phyloP scores from a whole-genome alignment of 441 rosid species.

The Croton setiger region DNA sequence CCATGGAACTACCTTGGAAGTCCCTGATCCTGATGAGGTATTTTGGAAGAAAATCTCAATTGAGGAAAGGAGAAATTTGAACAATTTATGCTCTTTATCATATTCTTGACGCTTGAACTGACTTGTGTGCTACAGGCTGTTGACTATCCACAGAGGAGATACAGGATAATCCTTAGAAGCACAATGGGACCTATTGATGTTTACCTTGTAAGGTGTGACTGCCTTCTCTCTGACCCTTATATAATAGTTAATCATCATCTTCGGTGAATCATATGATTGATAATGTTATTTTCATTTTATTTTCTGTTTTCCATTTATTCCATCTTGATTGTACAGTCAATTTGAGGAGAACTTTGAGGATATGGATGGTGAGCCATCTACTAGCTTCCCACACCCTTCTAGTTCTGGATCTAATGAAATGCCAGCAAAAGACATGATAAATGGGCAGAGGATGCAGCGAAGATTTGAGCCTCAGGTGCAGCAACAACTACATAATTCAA shows the following conservation, averaged over 20 bases:
- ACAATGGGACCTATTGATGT: slow-evolving; percentile 97
- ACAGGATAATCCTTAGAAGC: slow-evolving; percentile 93
- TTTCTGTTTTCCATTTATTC: neutral
- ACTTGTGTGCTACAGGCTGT: slow-evolving; percentile 48
- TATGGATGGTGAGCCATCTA: slow-evolving; percentile 51
- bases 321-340: slow-evolving; percentile 46
- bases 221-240: slow-evolving; percentile 3
- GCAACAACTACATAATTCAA: slow-evolving; percentile 36
- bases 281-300: neutral
- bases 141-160: slow-evolving; percentile 82
- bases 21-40: slow-evolving; percentile 97
- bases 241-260: neutral
- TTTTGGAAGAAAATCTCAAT: slow-evolving; percentile 21
- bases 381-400: slow-evolving; percentile 47
- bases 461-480: slow-evolving; percentile 38
- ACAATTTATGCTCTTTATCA: slow-evolving; percentile 9
- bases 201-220: slow-evolving; percentile 79
- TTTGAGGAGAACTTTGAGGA: slow-evolving; percentile 89
- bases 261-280: neutral
- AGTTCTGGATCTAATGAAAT: slow-evolving; percentile 56
- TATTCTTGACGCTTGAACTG: slow-evolving; percentile 25
- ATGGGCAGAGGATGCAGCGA: slow-evolving; percentile 34
- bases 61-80: slow-evolving; percentile 4
- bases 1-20: slow-evolving; percentile 98
- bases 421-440: slow-evolving; percentile 35